Percentiles rank a stretch among this genome's conserved stretches.
Conservation (phyloP, 1,284 basidiomycete genomes). For the Heliocybe sulcata region DNA sequence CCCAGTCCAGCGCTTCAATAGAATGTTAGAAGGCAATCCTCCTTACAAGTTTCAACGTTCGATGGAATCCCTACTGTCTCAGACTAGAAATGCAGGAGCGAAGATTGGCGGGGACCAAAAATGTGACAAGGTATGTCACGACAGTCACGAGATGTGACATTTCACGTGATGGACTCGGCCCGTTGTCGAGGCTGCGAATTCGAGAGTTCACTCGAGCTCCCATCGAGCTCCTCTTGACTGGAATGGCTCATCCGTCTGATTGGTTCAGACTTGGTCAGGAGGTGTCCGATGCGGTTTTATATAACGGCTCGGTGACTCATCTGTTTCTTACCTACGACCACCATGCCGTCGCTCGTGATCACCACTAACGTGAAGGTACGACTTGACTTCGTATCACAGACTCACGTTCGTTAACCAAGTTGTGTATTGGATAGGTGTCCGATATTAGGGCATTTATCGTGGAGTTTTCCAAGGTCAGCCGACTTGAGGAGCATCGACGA, state of each 20-base stretch:
- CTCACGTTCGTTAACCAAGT: neutral
- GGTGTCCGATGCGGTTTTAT: neutral
- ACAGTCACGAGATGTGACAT: no score
- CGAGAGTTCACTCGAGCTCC: neutral
- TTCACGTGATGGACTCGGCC: neutral
- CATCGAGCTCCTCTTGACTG: neutral
- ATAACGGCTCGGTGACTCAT: neutral
- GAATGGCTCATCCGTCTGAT: neutral
- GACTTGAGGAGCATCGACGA: neutral
- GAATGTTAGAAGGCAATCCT: no score
- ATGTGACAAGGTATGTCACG: no score
- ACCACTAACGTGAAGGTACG: constrained; percentile 52
- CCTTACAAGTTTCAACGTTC: no score
- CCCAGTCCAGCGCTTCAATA: no score
- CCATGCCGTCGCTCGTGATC: constrained; percentile 49
- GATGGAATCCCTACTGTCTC: no score
- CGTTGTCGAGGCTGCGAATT: neutral
- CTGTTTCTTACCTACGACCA: constrained; percentile 8
- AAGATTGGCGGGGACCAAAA: no score
- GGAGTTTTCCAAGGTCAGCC: constrained; percentile 53
- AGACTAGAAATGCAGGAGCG: no score
- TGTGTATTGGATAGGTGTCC: constrained; percentile 24
- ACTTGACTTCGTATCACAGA: neutral
- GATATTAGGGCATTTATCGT: constrained; percentile 45
- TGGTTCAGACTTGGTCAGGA: neutral